Evolutionary conservation across 352 stramenopile species (phyloP).

Genomic region (Phytophthora cajani): DNA sequence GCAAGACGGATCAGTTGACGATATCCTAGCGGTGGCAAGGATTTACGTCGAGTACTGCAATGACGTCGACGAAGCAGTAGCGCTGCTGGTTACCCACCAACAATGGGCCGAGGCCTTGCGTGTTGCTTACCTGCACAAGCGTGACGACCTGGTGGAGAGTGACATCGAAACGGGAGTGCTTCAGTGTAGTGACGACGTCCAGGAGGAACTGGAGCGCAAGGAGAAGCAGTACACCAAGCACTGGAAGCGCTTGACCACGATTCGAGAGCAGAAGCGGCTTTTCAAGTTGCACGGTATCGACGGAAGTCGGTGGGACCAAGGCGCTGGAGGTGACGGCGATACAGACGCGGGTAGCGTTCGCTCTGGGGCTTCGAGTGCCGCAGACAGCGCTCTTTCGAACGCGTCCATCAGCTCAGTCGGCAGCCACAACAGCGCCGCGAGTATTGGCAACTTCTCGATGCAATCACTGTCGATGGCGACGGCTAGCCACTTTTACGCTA

Average conservation of each 20-base stretch:
- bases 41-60: constrained; percentile 82
- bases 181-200: constrained; percentile 46
- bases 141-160: constrained; percentile 71
- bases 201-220: constrained; percentile 57
- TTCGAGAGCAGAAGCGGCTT: constrained; percentile 80
- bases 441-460: constrained; percentile 77
- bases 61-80: constrained; percentile 77
- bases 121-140: constrained; percentile 60
- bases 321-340: constrained; percentile 21
- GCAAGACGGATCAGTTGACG: constrained; percentile 28
- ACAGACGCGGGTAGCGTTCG: constrained; percentile 51
- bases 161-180: constrained; percentile 71
- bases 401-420: constrained; percentile 73
- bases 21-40: constrained; percentile 46
- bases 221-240: constrained; percentile 55
- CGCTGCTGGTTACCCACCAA: constrained; percentile 62
- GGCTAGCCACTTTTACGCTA: constrained; percentile 76
- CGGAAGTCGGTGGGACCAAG: constrained; percentile 56
- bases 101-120: constrained; percentile 69
- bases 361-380: constrained; percentile 54
- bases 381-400: constrained; percentile 67
- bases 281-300: constrained; percentile 85
- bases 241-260: constrained; percentile 65
- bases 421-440: constrained; percentile 77
- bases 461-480: constrained; percentile 63